These are phyloP conservation scores for Pichia cephalocereana DNA, from an alignment of 805 yeast species.

Conservation along the genomic window DNA sequence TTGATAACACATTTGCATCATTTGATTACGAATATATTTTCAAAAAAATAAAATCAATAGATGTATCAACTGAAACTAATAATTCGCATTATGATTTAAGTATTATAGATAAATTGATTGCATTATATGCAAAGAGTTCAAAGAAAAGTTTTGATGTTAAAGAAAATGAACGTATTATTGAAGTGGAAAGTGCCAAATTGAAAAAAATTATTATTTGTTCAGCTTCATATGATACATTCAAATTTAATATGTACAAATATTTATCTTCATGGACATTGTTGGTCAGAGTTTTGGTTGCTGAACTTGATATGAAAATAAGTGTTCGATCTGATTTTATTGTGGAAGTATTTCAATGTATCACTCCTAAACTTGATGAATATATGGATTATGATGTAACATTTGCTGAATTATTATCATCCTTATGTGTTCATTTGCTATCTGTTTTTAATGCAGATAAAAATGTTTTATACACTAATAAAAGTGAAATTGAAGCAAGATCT, in stretches of 20 bases:
- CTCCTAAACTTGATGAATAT: constrained; percentile 72
- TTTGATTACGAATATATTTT: constrained; percentile 35
- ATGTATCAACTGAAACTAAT: constrained; percentile 11
- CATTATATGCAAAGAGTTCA: constrained; percentile 19
- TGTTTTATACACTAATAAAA: constrained; percentile 15
- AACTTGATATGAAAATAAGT: constrained; percentile 32
- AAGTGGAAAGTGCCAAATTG: constrained; percentile 20
- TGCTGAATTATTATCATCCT: constrained; percentile 68
- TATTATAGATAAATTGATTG: constrained; percentile 27
- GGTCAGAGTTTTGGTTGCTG: constrained; percentile 63
- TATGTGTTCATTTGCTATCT: constrained; percentile 63
- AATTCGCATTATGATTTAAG: constrained; percentile 33
- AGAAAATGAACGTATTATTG: constrained; percentile 13
- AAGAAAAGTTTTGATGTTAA: constrained; percentile 10
- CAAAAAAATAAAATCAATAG: constrained; percentile 27
- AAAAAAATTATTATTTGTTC: constrained; percentile 35
- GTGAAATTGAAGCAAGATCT: constrained; percentile 25
- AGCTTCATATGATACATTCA: constrained; percentile 38
- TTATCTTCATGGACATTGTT: constrained; percentile 79
- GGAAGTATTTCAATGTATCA: constrained; percentile 64
- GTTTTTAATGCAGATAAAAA: constrained; percentile 41
- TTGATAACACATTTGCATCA: constrained; percentile 26
- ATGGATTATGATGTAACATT: constrained; percentile 55
- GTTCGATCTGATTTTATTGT: constrained; percentile 56
- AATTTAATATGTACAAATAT: constrained; percentile 46